Percentiles rank a stretch among this genome's conserved stretches.
Conservation (phyloP, 352 stramenopile genomes). For the Peronospora belbahrii region DNA sequence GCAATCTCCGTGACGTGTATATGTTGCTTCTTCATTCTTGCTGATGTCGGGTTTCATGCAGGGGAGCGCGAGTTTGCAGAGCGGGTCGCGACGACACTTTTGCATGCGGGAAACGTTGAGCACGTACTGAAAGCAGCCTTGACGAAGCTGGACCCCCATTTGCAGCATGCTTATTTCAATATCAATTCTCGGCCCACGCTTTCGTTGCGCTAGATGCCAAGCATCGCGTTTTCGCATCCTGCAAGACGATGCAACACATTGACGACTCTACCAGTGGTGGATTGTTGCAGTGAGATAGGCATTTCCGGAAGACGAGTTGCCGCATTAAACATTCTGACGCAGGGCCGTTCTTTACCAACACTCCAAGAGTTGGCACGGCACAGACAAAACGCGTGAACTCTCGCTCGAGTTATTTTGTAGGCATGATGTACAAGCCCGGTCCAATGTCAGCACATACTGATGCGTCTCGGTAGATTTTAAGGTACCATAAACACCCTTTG, state of each 20-base stretch:
- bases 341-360: too few species aligned
- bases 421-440: too few species aligned
- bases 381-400: too few species aligned
- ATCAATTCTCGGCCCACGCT: neutral
- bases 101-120: conserved; percentile 17
- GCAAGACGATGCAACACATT: conserved; percentile 5
- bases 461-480: too few species aligned
- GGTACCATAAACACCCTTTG: too few species aligned
- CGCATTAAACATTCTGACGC: too few species aligned
- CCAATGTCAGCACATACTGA: too few species aligned
- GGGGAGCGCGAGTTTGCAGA: conserved; percentile 27
- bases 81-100: conserved; percentile 28
- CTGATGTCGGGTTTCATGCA: conserved; percentile 5
- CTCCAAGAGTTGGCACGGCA: too few species aligned
- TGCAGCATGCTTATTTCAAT: conserved; percentile 28
- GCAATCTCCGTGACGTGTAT: neutral
- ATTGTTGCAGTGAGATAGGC: conserved; percentile 13
- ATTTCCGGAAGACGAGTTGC: conserved; percentile 7
- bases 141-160: conserved; percentile 25
- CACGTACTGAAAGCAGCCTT: conserved; percentile 13
- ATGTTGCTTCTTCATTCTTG: neutral
- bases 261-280: conserved; percentile 14
- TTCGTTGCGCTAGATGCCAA: neutral
- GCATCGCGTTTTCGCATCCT: neutral
- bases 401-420: too few species aligned